phyloP scores from a whole-genome alignment of 2,329 filamentous ascomycete species.

The Colletotrichum tanaceti region DNA sequence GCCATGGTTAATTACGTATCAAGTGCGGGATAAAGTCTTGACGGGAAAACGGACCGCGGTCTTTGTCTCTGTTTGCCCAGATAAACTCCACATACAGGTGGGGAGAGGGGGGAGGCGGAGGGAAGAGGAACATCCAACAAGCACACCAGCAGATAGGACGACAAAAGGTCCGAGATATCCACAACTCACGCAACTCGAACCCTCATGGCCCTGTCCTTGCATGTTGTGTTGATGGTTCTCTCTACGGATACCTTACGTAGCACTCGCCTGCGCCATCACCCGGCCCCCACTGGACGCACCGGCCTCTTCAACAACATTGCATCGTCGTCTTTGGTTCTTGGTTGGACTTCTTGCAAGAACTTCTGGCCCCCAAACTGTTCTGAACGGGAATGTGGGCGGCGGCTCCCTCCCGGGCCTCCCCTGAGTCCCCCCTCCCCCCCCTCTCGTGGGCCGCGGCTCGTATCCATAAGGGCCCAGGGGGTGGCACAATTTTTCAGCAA shows the following conservation, averaged over 20 bases:
- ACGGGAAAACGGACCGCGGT: neutral
- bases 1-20: neutral
- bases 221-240: neutral
- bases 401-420: too few relatives aligned
- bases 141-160: too few relatives aligned
- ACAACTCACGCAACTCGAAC: too few relatives aligned
- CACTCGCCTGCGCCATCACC: too few relatives aligned
- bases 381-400: constrained; percentile 16
- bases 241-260: too few relatives aligned
- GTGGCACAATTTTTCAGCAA: neutral
- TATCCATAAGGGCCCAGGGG: neutral
- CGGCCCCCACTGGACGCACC: neutral
- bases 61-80: too few relatives aligned
- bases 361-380: neutral
- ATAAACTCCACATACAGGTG: too few relatives aligned
- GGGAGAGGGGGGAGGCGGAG: neutral
- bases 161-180: too few relatives aligned
- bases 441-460: constrained; percentile 7
- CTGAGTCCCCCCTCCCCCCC: too few relatives aligned
- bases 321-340: neutral
- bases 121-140: too few relatives aligned
- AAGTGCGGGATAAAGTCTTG: neutral
- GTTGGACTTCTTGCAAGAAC: neutral
- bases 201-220: neutral
- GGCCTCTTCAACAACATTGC: neutral